phyloP scores from a whole-genome alignment of 495 filamentous ascomycete species.

The Penicillium flavigenum region DNA sequence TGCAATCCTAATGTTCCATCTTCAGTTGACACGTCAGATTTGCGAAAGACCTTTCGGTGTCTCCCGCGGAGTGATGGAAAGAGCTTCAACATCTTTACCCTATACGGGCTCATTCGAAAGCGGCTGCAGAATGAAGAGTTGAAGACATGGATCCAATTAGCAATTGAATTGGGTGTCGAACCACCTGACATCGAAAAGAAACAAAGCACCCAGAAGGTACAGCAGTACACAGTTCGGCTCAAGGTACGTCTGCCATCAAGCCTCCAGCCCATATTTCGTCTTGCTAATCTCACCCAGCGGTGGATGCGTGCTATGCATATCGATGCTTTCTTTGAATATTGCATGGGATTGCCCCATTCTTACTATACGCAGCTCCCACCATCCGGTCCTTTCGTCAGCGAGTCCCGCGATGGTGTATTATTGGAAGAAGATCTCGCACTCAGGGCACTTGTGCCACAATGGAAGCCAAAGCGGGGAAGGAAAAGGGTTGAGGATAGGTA shows the following conservation, averaged over 20 bases:
- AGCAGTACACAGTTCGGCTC: conserved; percentile 92
- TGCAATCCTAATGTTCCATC: conserved; percentile 78
- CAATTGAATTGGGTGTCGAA: conserved; percentile 86
- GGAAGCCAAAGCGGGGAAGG: conserved; percentile 84
- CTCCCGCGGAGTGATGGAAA: conserved; percentile 93
- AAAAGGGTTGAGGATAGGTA: conserved; percentile 79
- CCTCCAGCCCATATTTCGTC: not conserved
- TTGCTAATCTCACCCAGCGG: conserved; percentile 52
- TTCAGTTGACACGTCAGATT: conserved; percentile 68
- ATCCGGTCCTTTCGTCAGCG: conserved; percentile 57
- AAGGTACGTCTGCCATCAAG: conserved; percentile 59
- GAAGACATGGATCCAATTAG: conserved; percentile 94
- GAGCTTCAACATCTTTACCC: conserved; percentile 77
- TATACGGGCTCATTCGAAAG: conserved; percentile 82
- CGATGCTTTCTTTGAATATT: conserved; percentile 93
- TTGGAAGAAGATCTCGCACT: conserved; percentile 92
- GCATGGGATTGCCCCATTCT: conserved; percentile 71
- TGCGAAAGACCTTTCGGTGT: conserved; percentile 76
- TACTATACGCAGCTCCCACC: conserved; percentile 85
- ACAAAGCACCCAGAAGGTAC: conserved; percentile 94
- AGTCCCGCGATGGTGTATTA: conserved; percentile 79
- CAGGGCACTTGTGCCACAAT: conserved; percentile 83
- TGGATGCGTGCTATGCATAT: conserved; percentile 99
- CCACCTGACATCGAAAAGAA: conserved; percentile 80
- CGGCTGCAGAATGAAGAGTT: conserved; percentile 76